Evolutionary conservation across 164 flowering plant species (phyloP), one percentile per base, ranked within the genome.

Genomic region (Vitis rupestris): DNA sequence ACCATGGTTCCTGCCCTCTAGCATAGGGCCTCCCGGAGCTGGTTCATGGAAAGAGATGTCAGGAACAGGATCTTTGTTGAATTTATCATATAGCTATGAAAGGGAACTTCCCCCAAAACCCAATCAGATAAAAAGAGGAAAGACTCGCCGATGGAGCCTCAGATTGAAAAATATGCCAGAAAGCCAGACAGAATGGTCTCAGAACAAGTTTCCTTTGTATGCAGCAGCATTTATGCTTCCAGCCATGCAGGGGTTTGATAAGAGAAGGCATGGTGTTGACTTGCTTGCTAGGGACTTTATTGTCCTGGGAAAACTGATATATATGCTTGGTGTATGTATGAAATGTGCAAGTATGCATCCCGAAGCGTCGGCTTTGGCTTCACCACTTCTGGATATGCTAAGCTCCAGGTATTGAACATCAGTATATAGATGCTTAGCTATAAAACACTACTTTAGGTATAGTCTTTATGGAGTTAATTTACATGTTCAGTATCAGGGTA

Each of bases 161-260:
- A 78, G 68, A 70, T 78, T 88, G 59, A 29, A 76, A 23, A 78
- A 73, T 67, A 27, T 62, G 55, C 83, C 65, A 65, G 85, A 83
- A 59, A 78, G 68, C 67, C 85, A 75, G 61, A 30, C 70, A 17
- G 94, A 87, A 37, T 70, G 78, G 82, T 80, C 94, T 54, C 87
- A 82, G 70, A 95, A 95, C 67, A 88, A 80, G 51, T 95, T 93
- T 73, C 98, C 97, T 30, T 64, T 85, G 53, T 89, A 91, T 85
- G 97, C 97, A 49, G 98, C 99, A 31, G 98, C 95, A 27, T 95
- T 95, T 78, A 93, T 95, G 97, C 99, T 95, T 68, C 99, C 99
- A 52, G 91, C 89, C 31, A 93, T 95, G 99, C 84, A 88, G 75
- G 97, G 90, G 30, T 93, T 84, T 83, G 99, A 95, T 79, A 93